Percentiles rank a stretch among this genome's conserved stretches.
Evolutionary conservation across 257 asterid species (phyloP).

Genomic region (Echites panduratus): DNA sequence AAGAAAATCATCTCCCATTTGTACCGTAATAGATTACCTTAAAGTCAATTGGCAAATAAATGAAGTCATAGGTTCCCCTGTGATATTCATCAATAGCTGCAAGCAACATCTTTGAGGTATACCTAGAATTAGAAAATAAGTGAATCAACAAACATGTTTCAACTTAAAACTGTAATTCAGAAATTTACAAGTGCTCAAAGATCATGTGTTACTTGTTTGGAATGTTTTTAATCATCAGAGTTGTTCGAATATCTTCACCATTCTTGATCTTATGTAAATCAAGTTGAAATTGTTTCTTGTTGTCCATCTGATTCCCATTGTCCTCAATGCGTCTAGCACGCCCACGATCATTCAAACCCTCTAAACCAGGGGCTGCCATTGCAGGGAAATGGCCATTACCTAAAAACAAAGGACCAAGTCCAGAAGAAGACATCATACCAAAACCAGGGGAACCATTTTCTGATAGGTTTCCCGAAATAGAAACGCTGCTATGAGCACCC

Average conservation of each 20-base stretch:
- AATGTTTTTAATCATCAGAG: slow-evolving; percentile 76
- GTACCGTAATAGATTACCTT: slow-evolving; percentile 36
- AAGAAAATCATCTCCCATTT: neutral
- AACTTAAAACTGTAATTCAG: neutral
- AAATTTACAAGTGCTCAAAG: neutral
- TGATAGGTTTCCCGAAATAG: slow-evolving; percentile 29
- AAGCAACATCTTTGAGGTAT: slow-evolving; percentile 77
- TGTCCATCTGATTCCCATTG: slow-evolving; percentile 40
- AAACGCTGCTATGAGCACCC: slow-evolving; percentile 24
- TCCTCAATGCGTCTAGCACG: slow-evolving; percentile 30
- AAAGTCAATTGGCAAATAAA: slow-evolving; percentile 82
- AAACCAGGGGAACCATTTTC: slow-evolving; percentile 42
- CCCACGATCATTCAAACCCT: slow-evolving; percentile 39
- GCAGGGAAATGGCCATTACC: slow-evolving; percentile 31
- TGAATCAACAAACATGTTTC: neutral
- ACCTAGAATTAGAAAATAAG: slow-evolving; percentile 34
- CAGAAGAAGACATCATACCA: slow-evolving; percentile 35
- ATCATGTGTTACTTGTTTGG: slow-evolving; percentile 61
- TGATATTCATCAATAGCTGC: slow-evolving; percentile 59
- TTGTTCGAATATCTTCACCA: slow-evolving; percentile 68
- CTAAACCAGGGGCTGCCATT: slow-evolving; percentile 25
- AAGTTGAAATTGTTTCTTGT: slow-evolving; percentile 48
- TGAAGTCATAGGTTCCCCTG: slow-evolving; percentile 69
- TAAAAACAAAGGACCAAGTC: slow-evolving; percentile 31
- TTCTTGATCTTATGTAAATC: slow-evolving; percentile 55